A percentile compares a stretch with the other conserved stretches of the same genome.
Conservation (phyloP, 2,329 filamentous ascomycete genomes). For the Exophiala xenobiotica region DNA sequence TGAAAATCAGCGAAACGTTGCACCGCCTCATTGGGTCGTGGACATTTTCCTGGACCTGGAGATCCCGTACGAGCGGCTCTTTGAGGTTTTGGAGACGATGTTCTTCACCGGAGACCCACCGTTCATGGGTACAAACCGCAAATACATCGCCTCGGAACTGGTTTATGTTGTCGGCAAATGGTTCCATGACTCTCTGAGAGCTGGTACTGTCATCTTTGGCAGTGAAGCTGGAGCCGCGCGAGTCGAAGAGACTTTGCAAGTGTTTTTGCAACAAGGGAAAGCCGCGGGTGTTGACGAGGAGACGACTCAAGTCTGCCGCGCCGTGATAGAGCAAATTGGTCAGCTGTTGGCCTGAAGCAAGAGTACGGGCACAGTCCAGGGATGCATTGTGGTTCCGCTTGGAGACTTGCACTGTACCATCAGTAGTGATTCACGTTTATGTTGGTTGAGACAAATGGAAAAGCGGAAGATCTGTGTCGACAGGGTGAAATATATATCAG, state of each 20-base stretch:
- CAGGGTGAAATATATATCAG: too few species aligned
- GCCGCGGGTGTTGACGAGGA: conserved; percentile 37
- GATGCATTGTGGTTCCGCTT: too few species aligned
- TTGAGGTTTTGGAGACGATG: conserved; percentile 63
- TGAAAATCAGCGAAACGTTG: conserved; percentile 49
- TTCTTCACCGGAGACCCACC: conserved; percentile 67
- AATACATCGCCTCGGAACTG: conserved; percentile 60
- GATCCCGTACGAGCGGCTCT: conserved; percentile 60
- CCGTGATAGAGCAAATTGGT: conserved; percentile 37
- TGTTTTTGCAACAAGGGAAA: conserved; percentile 21
- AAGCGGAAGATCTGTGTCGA: too few species aligned
- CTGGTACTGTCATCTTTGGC: conserved; percentile 58
- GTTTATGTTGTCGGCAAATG: conserved; percentile 62
- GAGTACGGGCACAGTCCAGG: neutral
- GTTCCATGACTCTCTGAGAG: conserved; percentile 57
- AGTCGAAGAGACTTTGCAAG: conserved; percentile 44
- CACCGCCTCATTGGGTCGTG: conserved; percentile 58
- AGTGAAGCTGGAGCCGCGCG: conserved; percentile 57
- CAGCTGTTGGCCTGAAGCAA: conserved; percentile 24
- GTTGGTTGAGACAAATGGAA: too few species aligned
- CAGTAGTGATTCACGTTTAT: too few species aligned
- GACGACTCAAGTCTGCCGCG: conserved; percentile 38
- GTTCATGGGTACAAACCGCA: conserved; percentile 59
- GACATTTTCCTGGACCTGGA: conserved; percentile 65
- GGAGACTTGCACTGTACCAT: too few species aligned